Evolutionary conservation across 768 basidiomycete genomes (phyloP), one percentile per base, ranked within the genome.

Genomic region (Tricholomella constricta): DNA sequence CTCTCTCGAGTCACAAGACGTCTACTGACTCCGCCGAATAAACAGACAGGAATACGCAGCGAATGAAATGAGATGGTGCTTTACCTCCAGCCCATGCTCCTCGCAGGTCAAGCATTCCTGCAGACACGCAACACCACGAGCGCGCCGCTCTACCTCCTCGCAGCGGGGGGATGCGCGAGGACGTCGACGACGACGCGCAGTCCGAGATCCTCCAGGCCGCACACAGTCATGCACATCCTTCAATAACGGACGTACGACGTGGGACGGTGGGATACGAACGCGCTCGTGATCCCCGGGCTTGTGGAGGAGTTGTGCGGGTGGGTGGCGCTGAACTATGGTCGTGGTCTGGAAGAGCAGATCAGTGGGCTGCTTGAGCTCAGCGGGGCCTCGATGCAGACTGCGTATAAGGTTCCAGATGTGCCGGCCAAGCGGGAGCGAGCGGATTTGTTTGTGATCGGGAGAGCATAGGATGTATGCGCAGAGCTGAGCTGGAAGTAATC

Each of bases 151-250:
- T 53, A 57, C 42, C 51, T 57, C 14, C 47, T 57, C 31, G 56
- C 52, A 57, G 51, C 10, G 56, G 56, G 5, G 56, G 56, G 2
- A 57, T 57, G 56, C 47, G 56, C 25, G 41, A 56, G 35, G 19
- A 6, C n/a, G n/a, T 57, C 11, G 14, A 41, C 17, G n/a, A 6
- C 3, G 41, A 49, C 2, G 20, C n/a, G 26, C 51, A 52, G 25
- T 27, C 22, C 5, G 27, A 15, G 19, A 19, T 57, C 43, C 43
- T 53, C 17, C 37, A 32, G n/a, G 47, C 43, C 14, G 48, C 51
- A 15, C 43, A 53, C 38, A 29, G 42, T 40, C 31, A 53, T 50
- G 29, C 31, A 10, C 15, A 3, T 14, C 14, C 17, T 48, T 20
- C 17, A 9, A 8, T 10, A 23, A 8, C 31, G 31, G 31, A 50